Conservation (phyloP, 768 basidiomycete species). For the Basidioascus undulatus region DNA sequence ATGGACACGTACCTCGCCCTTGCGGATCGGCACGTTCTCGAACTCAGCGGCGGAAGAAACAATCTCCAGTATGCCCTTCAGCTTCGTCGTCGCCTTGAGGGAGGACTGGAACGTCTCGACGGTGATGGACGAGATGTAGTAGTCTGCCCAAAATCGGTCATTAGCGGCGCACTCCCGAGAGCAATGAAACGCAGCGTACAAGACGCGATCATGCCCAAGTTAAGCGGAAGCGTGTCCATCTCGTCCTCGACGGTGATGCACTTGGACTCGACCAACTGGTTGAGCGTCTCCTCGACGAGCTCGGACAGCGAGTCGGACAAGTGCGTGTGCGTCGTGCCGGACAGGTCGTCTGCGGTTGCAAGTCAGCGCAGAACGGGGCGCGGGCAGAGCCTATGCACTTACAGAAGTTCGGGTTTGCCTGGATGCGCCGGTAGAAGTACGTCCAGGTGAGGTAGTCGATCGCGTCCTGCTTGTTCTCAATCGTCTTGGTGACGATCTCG, state of each 20-base stretch:
- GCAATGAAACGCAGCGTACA: slow-evolving; percentile 14
- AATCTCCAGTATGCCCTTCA: slow-evolving; percentile 88
- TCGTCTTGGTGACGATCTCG: slow-evolving; percentile 93
- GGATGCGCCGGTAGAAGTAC: slow-evolving; percentile 91
- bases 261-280: slow-evolving; percentile 77
- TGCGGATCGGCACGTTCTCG: slow-evolving; percentile 77
- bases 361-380: not conserved
- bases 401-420: slow-evolving; percentile 90
- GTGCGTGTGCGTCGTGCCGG: slow-evolving; percentile 87
- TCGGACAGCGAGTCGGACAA: slow-evolving; percentile 90
- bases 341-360: slow-evolving; percentile 18
- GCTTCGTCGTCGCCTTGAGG: slow-evolving; percentile 82
- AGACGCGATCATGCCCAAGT: slow-evolving; percentile 94
- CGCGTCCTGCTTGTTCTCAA: slow-evolving; percentile 77
- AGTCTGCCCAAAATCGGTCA: too few relatives aligned
- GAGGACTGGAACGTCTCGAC: slow-evolving; percentile 93
- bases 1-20: slow-evolving; percentile 43
- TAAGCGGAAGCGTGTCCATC: slow-evolving; percentile 34
- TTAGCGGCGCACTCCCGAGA: not conserved
- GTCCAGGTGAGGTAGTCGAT: slow-evolving; percentile 96
- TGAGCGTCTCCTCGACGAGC: slow-evolving; percentile 76
- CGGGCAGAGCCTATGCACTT: slow-evolving; percentile 28
- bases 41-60: slow-evolving; percentile 94
- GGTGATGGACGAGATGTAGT: slow-evolving; percentile 45
- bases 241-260: slow-evolving; percentile 56